Conservation (phyloP, 2,329 filamentous ascomycete genomes). For the Aspergillus sp. region DNA sequence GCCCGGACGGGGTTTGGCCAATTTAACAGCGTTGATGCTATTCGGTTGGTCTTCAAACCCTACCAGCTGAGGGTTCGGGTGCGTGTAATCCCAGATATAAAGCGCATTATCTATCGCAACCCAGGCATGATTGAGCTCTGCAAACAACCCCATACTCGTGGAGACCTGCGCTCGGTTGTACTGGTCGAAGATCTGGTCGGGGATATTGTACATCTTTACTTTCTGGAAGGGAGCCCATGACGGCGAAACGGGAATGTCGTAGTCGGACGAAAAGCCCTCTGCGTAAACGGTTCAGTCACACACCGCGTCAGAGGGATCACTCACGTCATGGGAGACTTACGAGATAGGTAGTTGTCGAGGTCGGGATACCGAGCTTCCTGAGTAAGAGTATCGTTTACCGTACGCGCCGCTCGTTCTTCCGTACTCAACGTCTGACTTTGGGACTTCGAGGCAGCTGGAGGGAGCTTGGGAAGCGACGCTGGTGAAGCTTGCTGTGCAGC, state of each 20-base stretch:
- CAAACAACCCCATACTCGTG: conserved; percentile 93
- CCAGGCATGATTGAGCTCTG: conserved; percentile 93
- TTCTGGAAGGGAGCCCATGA: conserved; percentile 90
- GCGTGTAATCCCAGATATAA: conserved; percentile 97
- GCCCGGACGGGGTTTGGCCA: conserved; percentile 78
- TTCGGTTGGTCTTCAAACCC: conserved; percentile 88
- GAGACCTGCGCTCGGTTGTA: conserved; percentile 84
- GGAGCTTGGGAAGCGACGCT: conserved; percentile 33
- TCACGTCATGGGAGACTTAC: conserved; percentile 54
- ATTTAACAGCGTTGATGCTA: conserved; percentile 85
- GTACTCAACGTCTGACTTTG: conserved; percentile 60
- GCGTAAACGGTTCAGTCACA: conserved; percentile 12
- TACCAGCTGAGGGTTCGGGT: conserved; percentile 84
- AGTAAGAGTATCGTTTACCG: conserved; percentile 75
- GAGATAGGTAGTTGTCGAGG: conserved; percentile 82
- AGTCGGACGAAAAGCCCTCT: conserved; percentile 91
- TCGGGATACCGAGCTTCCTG: conserved; percentile 81
- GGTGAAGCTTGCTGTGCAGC: conserved; percentile 27
- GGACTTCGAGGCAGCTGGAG: conserved; percentile 40
- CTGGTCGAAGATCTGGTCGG: conserved; percentile 87
- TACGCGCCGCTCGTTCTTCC: conserved; percentile 75
- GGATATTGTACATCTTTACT: conserved; percentile 82
- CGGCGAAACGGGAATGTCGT: conserved; percentile 68
- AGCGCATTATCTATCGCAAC: conserved; percentile 92
- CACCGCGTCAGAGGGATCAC: background rate